Evolutionary conservation across 257 asterid genomes (phyloP).

Genomic region (Eustoma russellianum): DNA sequence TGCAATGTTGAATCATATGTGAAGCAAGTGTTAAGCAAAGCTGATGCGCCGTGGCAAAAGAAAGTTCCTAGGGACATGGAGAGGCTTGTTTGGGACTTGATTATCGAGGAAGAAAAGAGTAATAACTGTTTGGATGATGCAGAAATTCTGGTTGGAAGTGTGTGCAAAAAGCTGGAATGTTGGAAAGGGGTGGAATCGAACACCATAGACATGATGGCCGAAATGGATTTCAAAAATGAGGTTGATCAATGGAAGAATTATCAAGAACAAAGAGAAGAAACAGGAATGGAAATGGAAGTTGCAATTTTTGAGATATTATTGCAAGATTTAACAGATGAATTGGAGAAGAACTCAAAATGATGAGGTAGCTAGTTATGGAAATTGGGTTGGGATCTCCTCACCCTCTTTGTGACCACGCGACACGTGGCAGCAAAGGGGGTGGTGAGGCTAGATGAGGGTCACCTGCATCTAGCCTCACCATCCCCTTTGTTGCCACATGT

Average conservation of each 20-base stretch:
- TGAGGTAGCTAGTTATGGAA: neutral
- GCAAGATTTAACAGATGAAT: conserved; percentile 38
- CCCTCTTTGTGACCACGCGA: too few species aligned
- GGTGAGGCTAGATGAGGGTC: too few species aligned
- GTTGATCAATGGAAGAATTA: conserved; percentile 33
- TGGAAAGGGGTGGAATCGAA: conserved; percentile 40
- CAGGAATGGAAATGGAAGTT: conserved; percentile 37
- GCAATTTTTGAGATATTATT: conserved; percentile 26
- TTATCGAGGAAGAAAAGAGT: conserved; percentile 29
- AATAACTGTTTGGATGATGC: conserved; percentile 12
- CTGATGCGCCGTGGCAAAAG: conserved; percentile 5
- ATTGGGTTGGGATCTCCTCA: too few species aligned
- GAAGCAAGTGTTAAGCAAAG: conserved; percentile 20
- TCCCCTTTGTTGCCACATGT: too few species aligned
- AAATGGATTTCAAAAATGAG: conserved; percentile 37
- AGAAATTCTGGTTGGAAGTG: conserved; percentile 29
- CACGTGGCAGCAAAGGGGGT: too few species aligned
- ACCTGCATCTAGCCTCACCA: too few species aligned
- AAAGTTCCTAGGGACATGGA: conserved; percentile 36
- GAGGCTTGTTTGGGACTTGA: conserved; percentile 50
- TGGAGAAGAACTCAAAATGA: conserved; percentile 1
- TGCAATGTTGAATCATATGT: conserved; percentile 2
- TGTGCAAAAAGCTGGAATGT: conserved; percentile 36
- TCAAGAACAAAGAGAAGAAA: conserved; percentile 31
- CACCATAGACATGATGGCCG: conserved; percentile 62